A percentile compares a stretch with the other conserved stretches of the same genome.
phyloP scores from a whole-genome alignment of 495 filamentous ascomycete genomes.

The Amorphotheca resinae region DNA sequence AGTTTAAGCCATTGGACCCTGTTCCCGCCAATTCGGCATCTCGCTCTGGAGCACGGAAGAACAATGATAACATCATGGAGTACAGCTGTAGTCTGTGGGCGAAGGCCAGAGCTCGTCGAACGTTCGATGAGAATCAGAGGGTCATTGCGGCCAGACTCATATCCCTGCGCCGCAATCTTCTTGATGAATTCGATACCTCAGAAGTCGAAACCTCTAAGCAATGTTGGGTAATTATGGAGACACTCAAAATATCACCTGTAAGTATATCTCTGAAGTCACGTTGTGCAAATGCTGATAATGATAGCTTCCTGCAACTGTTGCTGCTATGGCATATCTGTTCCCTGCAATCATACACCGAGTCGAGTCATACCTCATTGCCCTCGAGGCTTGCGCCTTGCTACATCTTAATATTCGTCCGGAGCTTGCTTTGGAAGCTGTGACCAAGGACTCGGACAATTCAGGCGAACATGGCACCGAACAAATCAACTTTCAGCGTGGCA shows the following conservation, averaged over 20 bases:
- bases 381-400: slow-evolving; percentile 54
- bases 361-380: slow-evolving; percentile 68
- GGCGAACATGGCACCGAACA: slow-evolving; percentile 61
- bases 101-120: slow-evolving; percentile 31
- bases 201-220: slow-evolving; percentile 23
- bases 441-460: slow-evolving; percentile 87
- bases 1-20: slow-evolving; percentile 35
- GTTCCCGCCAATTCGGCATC: slow-evolving; percentile 39
- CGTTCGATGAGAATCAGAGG: slow-evolving; percentile 52
- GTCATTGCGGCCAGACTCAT: slow-evolving; percentile 66
- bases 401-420: slow-evolving; percentile 47
- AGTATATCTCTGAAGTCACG: slow-evolving; percentile 22
- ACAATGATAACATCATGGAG: slow-evolving; percentile 46
- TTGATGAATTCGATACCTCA: slow-evolving; percentile 63
- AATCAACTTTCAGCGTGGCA: slow-evolving; percentile 69
- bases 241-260: slow-evolving; percentile 61
- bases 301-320: slow-evolving; percentile 51
- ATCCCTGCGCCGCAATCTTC: slow-evolving; percentile 64
- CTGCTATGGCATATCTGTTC: slow-evolving; percentile 57
- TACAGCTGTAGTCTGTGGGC: slow-evolving; percentile 49
- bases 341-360: slow-evolving; percentile 76
- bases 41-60: slow-evolving; percentile 30
- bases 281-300: neutral
- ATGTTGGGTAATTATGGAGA: slow-evolving; percentile 38
- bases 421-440: slow-evolving; percentile 79